Percentiles rank a stretch among this genome's conserved stretches.
phyloP scores from a whole-genome alignment of 208 protist genomes.

The Acanthamoeba sp. region DNA sequence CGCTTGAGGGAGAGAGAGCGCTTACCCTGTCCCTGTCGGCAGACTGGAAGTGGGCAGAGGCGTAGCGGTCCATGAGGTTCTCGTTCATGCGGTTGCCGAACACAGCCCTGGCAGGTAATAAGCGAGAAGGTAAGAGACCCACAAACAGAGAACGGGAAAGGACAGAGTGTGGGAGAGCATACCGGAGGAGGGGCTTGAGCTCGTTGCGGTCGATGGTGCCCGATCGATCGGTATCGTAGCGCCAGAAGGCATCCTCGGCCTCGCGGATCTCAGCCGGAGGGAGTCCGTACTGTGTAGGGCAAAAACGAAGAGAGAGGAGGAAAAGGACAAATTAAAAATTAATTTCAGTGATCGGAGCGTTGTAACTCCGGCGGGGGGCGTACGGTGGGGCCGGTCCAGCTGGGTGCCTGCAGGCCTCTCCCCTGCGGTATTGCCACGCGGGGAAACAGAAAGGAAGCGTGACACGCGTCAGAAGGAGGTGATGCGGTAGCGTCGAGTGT shows the following conservation, averaged over 20 bases:
- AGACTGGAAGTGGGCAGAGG: constrained; percentile 9
- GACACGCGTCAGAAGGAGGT: too few species aligned
- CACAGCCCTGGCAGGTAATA: constrained; percentile 13
- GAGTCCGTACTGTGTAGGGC: not conserved
- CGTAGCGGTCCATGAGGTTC: constrained; percentile 50
- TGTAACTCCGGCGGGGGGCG: too few species aligned
- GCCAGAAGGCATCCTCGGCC: constrained; percentile 58
- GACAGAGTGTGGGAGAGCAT: not conserved
- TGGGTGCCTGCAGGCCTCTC: not conserved
- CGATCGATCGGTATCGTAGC: constrained; percentile 60
- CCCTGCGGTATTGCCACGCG: too few species aligned
- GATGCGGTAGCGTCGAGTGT: too few species aligned
- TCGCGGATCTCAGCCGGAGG: constrained; percentile 27
- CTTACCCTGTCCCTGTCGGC: constrained; percentile 19
- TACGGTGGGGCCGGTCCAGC: constrained; percentile 64
- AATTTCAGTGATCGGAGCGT: too few species aligned
- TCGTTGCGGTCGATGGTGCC: constrained; percentile 63
- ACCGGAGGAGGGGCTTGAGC: constrained; percentile 39
- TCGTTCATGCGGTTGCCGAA: constrained; percentile 66
- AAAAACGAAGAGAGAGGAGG: not conserved
- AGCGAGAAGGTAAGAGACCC: not conserved
- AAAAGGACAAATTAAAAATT: too few species aligned
- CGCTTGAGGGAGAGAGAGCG: not conserved
- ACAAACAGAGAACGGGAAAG: too few species aligned
- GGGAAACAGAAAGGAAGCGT: too few species aligned